Percentiles rank a stretch among this genome's conserved stretches.
phyloP scores from a whole-genome alignment of 164 flowering plant species.

The Vitis labrusca region DNA sequence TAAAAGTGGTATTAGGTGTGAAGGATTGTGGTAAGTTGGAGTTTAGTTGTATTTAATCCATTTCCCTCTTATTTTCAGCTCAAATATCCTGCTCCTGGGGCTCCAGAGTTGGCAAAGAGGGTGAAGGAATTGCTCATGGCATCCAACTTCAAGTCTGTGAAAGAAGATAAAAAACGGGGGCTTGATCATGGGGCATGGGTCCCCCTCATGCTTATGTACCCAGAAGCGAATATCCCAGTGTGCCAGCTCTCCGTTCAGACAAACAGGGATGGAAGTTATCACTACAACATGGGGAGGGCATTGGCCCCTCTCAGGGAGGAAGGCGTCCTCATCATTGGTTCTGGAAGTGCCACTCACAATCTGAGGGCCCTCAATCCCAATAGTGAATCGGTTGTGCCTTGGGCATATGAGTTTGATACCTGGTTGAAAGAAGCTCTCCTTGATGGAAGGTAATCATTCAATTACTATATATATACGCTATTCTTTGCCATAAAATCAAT shows the following conservation, averaged over 20 bases:
- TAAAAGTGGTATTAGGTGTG: too few species aligned
- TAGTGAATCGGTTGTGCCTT: constrained; percentile 30
- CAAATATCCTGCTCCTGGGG: constrained; percentile 86
- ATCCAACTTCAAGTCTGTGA: constrained; percentile 47
- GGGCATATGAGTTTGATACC: constrained; percentile 72
- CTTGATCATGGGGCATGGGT: constrained; percentile 98
- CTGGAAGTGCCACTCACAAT: constrained; percentile 84
- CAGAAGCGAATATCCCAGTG: constrained; percentile 78
- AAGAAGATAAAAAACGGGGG: constrained; percentile 68
- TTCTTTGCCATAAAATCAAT: too few species aligned
- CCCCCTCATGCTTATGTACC: constrained; percentile 86
- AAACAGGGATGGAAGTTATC: constrained; percentile 53
- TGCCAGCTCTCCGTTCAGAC: constrained; percentile 79
- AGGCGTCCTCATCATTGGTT: constrained; percentile 82
- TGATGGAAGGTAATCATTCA: constrained; percentile 51
- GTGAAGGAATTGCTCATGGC: constrained; percentile 59
- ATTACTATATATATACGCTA: too few species aligned
- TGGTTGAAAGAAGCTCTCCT: constrained; percentile 81
- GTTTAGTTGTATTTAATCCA: too few species aligned
- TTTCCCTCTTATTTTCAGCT: constrained; percentile 31
- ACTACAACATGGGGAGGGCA: constrained; percentile 79
- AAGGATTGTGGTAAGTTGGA: too few species aligned
- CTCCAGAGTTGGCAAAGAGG: constrained; percentile 58
- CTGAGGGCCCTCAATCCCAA: constrained; percentile 28
- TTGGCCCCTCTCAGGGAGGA: constrained; percentile 76